Percentiles rank a stretch among this genome's conserved stretches.
These are phyloP conservation scores for Lipomyces starkeyi DNA, from an alignment of 805 yeast species.

Conservation along the genomic window DNA sequence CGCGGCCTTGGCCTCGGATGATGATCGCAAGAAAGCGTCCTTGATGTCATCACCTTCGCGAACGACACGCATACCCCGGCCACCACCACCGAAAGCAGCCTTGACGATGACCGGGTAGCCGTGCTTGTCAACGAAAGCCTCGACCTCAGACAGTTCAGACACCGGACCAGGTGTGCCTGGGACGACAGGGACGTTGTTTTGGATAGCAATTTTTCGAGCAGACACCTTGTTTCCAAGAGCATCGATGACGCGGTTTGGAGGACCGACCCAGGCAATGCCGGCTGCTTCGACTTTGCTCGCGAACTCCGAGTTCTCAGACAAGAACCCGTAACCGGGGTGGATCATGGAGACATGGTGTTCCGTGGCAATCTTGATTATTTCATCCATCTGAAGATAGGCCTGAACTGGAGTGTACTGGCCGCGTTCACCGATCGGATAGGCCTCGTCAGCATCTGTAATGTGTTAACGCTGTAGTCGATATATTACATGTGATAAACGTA, in stretches of 20 bases:
- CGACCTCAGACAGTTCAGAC: conserved; percentile 76
- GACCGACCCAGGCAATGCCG: conserved; percentile 97
- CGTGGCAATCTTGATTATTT: conserved; percentile 84
- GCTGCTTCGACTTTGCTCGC: conserved; percentile 88
- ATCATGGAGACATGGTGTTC: conserved; percentile 83
- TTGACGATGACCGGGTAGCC: conserved; percentile 97
- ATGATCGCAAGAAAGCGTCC: conserved; percentile 92
- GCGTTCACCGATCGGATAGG: conserved; percentile 82
- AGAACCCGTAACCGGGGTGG: conserved; percentile 92
- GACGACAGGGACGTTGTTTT: conserved; percentile 86
- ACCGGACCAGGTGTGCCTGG: conserved; percentile 99
- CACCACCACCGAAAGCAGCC: conserved; percentile 99
- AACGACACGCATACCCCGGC: conserved; percentile 99
- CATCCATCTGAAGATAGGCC: conserved; percentile 95
- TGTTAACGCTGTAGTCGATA: too few relatives aligned
- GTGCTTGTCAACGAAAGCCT: conserved; percentile 75
- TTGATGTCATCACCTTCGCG: conserved; percentile 91
- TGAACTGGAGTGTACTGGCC: conserved; percentile 95
- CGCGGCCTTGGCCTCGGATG: conserved; percentile 90
- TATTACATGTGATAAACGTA: conserved; percentile 29
- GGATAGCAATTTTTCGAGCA: conserved; percentile 85
- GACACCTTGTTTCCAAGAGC: conserved; percentile 96
- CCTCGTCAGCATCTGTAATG: conserved; percentile 47
- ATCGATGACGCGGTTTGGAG: conserved; percentile 84
- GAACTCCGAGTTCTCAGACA: conserved; percentile 89